Evolutionary conservation across 1,139 yeast genomes (phyloP), one percentile per base, ranked within the genome.

Genomic region (Geotrichum carabidarum): DNA sequence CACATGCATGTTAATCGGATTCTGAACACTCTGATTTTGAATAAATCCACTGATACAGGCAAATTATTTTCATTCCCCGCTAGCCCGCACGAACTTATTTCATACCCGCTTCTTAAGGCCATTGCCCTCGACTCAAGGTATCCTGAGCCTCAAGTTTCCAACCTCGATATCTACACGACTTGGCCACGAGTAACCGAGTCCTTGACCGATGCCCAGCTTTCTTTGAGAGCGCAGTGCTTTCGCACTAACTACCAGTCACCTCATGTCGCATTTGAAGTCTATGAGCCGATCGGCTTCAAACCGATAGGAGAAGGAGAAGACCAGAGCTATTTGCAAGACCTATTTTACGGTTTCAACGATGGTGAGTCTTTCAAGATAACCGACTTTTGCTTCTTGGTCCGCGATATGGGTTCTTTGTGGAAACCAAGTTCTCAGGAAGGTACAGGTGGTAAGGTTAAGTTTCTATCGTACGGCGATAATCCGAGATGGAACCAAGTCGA

Each of bases 51-150:
- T 41, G 18, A 18, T n/a, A 18, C 42, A 7, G 22, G 15, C 18
- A 18, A 15, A 32, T 41, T 35, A 5, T 36, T 45, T 18, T 18
- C 40, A 17, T 12, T 45, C 14, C 42, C 49, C 22, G 8, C 36
- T 17, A 36, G 22, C 18, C 35, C 49, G 5, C 49, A 45, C 27
- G 49, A 45, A 36, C 41, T 45, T 1, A 45, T 45, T n/a, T 45
- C 49, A 8, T 45, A 45, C 27, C 49, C 49, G 22, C 49, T 45
- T 12, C 42, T 45, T 2, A 45, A 45, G 22, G 22, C n/a, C 11
- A 22, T 40, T 14, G 44, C 46, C 34, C 44, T 38, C 18, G 42
- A 9, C 18, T 11, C 42, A 38, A 38, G 18, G 18, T 8, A 38
- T 9, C 2, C 15, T 18, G 18, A n/a, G 2, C 11, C 15, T 11